Percentiles rank a stretch among this genome's conserved stretches.
phyloP scores from a whole-genome alignment of 768 basidiomycete genomes.

The Suillus subalutaceus region DNA sequence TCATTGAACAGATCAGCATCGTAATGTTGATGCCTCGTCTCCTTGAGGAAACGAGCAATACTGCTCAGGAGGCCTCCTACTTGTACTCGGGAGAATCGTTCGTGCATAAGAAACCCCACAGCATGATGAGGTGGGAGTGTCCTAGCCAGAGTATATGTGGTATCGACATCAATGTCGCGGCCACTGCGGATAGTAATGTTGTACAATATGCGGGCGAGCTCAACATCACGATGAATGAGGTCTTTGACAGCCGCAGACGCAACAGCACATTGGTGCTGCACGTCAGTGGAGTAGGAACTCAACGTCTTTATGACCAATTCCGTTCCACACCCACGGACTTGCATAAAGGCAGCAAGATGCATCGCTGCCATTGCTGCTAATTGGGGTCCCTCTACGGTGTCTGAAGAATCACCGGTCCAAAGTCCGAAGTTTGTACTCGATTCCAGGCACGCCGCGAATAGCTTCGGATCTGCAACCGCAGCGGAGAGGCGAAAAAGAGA shows the following conservation, averaged over 20 bases:
- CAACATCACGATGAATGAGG: constrained; percentile 31
- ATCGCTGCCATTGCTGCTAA: constrained; percentile 21
- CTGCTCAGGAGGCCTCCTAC: constrained; percentile 41
- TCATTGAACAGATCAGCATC: constrained; percentile 32
- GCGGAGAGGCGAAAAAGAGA: constrained; percentile 51
- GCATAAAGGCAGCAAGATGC: constrained; percentile 30
- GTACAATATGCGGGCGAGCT: constrained; percentile 38
- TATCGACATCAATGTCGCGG: constrained; percentile 26
- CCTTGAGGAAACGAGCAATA: constrained; percentile 42
- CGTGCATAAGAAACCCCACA: constrained; percentile 37
- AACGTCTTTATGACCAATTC: constrained; percentile 36
- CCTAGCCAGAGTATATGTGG: constrained; percentile 35
- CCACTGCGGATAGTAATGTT: constrained; percentile 27
- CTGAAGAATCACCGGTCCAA: constrained; percentile 5
- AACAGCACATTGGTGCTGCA: constrained; percentile 31
- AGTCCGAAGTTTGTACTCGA: not conserved
- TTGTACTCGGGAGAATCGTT: constrained; percentile 32
- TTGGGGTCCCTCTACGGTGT: constrained; percentile 15
- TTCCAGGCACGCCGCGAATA: constrained; percentile 41
- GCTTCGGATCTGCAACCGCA: constrained; percentile 36
- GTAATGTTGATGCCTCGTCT: constrained; percentile 34
- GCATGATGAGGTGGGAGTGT: constrained; percentile 29
- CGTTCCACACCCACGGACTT: constrained; percentile 31
- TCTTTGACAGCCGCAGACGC: constrained; percentile 22
- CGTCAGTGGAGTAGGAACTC: constrained; percentile 24